phyloP scores from a whole-genome alignment of 75 land plant genomes.

The Pseudotsuga menziesii region DNA sequence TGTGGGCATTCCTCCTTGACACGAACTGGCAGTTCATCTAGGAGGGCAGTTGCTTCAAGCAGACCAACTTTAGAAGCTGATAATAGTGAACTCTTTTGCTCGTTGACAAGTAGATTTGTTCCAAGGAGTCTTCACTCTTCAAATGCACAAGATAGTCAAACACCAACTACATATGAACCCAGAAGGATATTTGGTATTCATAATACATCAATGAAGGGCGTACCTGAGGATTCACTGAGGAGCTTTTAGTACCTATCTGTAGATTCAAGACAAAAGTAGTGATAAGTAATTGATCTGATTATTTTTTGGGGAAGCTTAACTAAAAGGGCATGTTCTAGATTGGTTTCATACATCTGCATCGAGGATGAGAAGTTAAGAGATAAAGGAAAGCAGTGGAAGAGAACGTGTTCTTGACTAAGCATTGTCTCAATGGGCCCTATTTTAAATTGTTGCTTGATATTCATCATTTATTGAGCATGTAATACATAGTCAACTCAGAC shows the following conservation, averaged over 20 bases:
- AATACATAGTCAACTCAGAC: too few species aligned
- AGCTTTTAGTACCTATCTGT: constrained; percentile 4
- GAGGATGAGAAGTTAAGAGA: too few species aligned
- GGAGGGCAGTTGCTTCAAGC: constrained; percentile 13
- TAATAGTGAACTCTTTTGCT: neutral
- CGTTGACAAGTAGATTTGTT: constrained; percentile 7
- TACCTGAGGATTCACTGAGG: constrained; percentile 9
- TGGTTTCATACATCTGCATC: too few species aligned
- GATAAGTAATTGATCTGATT: neutral
- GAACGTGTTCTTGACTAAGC: too few species aligned
- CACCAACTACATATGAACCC: neutral
- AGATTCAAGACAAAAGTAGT: constrained; percentile 8
- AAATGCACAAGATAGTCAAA: constrained; percentile 4
- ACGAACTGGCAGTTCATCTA: constrained; percentile 3
- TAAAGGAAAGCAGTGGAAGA: too few species aligned
- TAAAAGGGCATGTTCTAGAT: too few species aligned
- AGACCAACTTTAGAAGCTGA: constrained; percentile 4
- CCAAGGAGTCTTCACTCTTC: constrained; percentile 11
- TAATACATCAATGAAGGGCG: neutral
- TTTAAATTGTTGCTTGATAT: too few species aligned
- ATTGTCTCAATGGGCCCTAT: too few species aligned
- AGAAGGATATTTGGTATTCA: constrained; percentile 4
- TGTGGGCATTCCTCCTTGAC: constrained; percentile 3
- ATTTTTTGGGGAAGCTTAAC: neutral
- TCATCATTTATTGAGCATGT: too few species aligned